Evolutionary conservation across 176 grass and related monocot species (phyloP).

Genomic region (Oryza meridionalis): DNA sequence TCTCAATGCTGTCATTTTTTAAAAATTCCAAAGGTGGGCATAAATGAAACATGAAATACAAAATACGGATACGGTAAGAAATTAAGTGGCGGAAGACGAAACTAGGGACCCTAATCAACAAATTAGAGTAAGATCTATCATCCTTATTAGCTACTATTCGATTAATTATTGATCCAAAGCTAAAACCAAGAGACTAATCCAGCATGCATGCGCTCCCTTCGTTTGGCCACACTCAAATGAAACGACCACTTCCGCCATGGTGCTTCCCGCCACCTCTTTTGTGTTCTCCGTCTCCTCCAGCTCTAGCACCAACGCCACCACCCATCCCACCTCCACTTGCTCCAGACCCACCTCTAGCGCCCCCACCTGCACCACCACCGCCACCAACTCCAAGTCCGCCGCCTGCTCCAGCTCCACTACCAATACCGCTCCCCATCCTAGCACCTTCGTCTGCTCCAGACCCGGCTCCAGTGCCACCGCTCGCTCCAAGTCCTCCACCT

Average conservation of each 20-base stretch:
- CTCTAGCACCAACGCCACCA: background rate
- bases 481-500: background rate
- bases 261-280: conserved; percentile 24
- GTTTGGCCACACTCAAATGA: background rate
- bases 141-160: background rate
- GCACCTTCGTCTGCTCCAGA: background rate
- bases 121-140: too few relatives aligned
- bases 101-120: background rate
- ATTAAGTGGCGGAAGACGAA: background rate
- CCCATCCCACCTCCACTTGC: too few relatives aligned
- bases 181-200: too few relatives aligned
- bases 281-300: background rate
- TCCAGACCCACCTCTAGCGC: background rate
- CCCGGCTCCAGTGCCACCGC: background rate
- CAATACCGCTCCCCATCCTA: background rate
- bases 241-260: background rate
- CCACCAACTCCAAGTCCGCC: background rate
- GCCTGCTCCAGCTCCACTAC: background rate
- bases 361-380: background rate
- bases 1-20: too few relatives aligned
- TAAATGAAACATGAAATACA: background rate
- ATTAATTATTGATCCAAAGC: background rate
- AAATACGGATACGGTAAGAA: background rate
- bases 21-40: too few relatives aligned
- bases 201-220: background rate